Evolutionary conservation across 352 stramenopile species (phyloP).

Genomic region (Globisporangium nagaii): DNA sequence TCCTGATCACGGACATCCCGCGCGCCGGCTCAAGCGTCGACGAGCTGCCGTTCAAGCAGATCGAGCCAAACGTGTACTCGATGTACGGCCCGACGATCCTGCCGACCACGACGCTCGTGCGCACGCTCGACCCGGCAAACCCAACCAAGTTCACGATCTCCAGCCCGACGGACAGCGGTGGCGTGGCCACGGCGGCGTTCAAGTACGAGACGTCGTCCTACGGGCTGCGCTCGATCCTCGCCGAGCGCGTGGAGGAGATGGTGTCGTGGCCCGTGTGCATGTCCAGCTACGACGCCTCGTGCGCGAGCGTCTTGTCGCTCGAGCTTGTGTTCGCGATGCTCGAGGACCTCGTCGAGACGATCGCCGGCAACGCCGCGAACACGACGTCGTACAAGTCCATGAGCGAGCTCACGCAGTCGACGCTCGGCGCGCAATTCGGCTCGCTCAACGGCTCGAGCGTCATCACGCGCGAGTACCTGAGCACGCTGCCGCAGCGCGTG

Average conservation of each 20-base stretch:
- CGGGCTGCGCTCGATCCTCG: conserved; percentile 32
- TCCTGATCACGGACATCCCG: conserved; percentile 38
- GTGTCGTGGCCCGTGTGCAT: conserved; percentile 22
- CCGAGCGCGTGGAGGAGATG: conserved; percentile 14
- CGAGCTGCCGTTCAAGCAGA: conserved; percentile 31
- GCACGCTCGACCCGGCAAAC: conserved; percentile 1
- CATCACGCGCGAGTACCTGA: conserved; percentile 36
- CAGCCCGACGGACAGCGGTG: conserved; percentile 4
- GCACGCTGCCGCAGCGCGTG: conserved; percentile 36
- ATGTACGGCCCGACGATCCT: conserved; percentile 33
- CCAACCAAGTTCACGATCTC: conserved; percentile 9
- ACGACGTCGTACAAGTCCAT: conserved; percentile 55
- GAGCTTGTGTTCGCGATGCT: conserved; percentile 35
- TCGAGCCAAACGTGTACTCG: conserved; percentile 49
- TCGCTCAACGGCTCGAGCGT: conserved; percentile 13
- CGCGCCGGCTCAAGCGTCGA: conserved; percentile 31
- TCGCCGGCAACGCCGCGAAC: conserved; percentile 30
- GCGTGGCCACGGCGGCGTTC: conserved; percentile 21
- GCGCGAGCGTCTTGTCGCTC: conserved; percentile 15
- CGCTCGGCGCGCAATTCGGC: conserved; percentile 6
- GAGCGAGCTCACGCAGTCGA: conserved; percentile 29
- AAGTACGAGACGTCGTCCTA: conserved; percentile 48
- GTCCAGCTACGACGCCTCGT: conserved; percentile 25
- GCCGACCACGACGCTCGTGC: conserved; percentile 19
- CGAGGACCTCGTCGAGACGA: conserved; percentile 28